Base-by-base conservation (phyloP, 2,329 filamentous ascomycete species). In the Xylaria sp. region DNA sequence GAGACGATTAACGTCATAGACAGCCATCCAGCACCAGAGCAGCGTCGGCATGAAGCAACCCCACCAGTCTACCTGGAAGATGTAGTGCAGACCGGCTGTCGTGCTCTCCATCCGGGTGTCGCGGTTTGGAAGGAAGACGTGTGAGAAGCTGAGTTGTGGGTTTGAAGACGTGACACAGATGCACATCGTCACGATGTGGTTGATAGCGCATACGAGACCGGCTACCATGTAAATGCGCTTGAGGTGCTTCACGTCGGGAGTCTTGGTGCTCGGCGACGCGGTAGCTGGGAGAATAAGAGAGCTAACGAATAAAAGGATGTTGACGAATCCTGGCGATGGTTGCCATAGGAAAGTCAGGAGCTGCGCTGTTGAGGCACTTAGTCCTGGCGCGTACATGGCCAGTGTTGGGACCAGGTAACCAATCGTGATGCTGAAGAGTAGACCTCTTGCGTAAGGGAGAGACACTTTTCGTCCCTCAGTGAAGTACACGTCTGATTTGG, bases 61-160 rank as follows among this genome's bases (percentile, higher is more conserved):
- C 60, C 64, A 67, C 62, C 63, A 66, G 59, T 72, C 70, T 37
- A 66, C 37, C 62, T 70, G 68, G 65, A 71, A 71, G 63, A 70
- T 69, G 16, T 69, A 72, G 54, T 72, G 69, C 54, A 71, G 56
- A 11, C 68, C 69, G 8, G 61, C 55, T 19, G 62, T 62, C 23
- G 67, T 67, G 60, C 57, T 65, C 2, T 63, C 62, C 39, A 59
- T 61, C 68, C 64, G 65, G 1, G 52, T 48, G 4, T 30, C 44
- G 18, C 60, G 55, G 51, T 62, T 56, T 11, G 70, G 70, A 10
- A 69, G 39, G 55, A 71, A 70, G 9, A 71, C 64, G 55, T 65
- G 66, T 30, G 60, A 49, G 30, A 69, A 61, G 55, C 62, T 60
- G 42, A 70, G 63, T 49, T 63, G 57, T 34, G 67, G 65, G 54